Evolutionary conservation across 768 basidiomycete genomes (phyloP).

Genomic region (Tricholomella constricta): DNA sequence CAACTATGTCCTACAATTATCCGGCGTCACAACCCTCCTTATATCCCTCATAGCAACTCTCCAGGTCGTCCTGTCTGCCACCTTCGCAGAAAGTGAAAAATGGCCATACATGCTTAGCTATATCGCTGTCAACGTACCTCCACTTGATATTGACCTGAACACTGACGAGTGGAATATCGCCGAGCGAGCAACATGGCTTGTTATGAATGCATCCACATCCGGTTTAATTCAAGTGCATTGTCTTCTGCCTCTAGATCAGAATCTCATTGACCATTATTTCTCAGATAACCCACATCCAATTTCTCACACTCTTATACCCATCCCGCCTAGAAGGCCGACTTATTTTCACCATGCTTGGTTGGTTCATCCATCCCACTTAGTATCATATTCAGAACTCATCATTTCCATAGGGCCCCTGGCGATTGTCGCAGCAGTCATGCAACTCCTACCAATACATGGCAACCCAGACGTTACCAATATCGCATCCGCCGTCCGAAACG

Average conservation of each 20-base stretch:
- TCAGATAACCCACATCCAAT: slow-evolving; percentile 97
- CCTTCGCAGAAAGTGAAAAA: slow-evolving; percentile 60
- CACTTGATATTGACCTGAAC: slow-evolving; percentile 36
- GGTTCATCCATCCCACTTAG: slow-evolving; percentile 21
- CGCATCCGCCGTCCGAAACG: slow-evolving; percentile 81
- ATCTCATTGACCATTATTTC: not conserved
- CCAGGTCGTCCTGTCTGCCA: slow-evolving; percentile 66
- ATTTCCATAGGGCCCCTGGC: slow-evolving; percentile 71
- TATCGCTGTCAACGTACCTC: slow-evolving; percentile 78
- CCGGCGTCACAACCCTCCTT: slow-evolving; percentile 79
- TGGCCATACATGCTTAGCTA: slow-evolving; percentile 99
- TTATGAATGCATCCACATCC: slow-evolving; percentile 85
- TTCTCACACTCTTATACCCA: slow-evolving; percentile 92
- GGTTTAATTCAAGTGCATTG: slow-evolving; percentile 79
- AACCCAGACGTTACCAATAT: slow-evolving; percentile 45
- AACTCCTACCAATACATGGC: slow-evolving; percentile 71
- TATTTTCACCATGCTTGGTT: slow-evolving; percentile 82
- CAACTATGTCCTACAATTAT: slow-evolving; percentile 90
- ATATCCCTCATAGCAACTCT: slow-evolving; percentile 77
- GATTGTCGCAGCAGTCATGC: slow-evolving; percentile 79
- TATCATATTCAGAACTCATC: not conserved
- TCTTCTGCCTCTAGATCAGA: not conserved
- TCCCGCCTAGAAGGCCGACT: slow-evolving; percentile 85
- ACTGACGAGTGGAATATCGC: slow-evolving; percentile 57
- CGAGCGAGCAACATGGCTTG: slow-evolving; percentile 76